Percentiles rank a stretch among this genome's conserved stretches.
Conservation (phyloP, 176 grass and related monocot genomes). For the Zoysia pacifica region DNA sequence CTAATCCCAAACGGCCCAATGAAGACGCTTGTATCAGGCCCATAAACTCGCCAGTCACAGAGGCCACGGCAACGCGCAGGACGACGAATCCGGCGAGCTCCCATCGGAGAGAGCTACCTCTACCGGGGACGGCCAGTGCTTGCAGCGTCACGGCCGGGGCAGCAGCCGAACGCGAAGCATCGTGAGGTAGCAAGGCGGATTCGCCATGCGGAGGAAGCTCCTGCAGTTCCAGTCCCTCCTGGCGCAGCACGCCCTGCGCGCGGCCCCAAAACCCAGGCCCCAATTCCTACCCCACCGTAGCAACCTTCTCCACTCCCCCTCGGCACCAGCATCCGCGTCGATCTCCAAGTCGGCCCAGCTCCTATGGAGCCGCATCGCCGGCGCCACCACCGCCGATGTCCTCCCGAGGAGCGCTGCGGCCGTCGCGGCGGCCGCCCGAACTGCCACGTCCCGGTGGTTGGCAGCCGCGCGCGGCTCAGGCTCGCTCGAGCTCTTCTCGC, state of each 20-base stretch:
- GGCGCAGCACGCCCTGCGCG: conserved; percentile 40
- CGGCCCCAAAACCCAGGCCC: conserved; percentile 25
- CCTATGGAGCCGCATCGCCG: conserved; percentile 28
- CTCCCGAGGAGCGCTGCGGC: conserved; percentile 41
- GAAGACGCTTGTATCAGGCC: not conserved
- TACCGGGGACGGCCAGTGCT: not conserved
- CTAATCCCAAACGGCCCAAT: not conserved
- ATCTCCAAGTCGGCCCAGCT: conserved; percentile 10
- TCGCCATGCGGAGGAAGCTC: conserved; percentile 39
- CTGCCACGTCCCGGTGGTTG: conserved; percentile 27
- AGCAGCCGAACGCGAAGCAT: not conserved
- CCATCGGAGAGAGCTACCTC: not conserved
- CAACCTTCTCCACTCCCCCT: conserved; percentile 29
- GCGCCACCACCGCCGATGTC: not conserved
- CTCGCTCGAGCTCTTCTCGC: conserved; percentile 47
- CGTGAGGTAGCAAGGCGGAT: not conserved
- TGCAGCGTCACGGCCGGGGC: not conserved
- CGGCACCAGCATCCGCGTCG: not conserved
- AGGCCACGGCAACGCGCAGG: not conserved
- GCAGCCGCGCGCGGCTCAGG: not conserved
- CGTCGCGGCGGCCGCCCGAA: conserved; percentile 18
- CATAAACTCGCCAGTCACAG: not conserved
- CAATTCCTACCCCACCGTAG: conserved; percentile 1
- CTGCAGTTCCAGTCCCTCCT: conserved; percentile 41
- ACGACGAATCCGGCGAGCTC: not conserved